A percentile compares a stretch with the other conserved stretches of the same genome.
These are phyloP conservation scores for Neurospora sp. DNA, from an alignment of 495 filamentous ascomycete genomes.

Conservation along the genomic window DNA sequence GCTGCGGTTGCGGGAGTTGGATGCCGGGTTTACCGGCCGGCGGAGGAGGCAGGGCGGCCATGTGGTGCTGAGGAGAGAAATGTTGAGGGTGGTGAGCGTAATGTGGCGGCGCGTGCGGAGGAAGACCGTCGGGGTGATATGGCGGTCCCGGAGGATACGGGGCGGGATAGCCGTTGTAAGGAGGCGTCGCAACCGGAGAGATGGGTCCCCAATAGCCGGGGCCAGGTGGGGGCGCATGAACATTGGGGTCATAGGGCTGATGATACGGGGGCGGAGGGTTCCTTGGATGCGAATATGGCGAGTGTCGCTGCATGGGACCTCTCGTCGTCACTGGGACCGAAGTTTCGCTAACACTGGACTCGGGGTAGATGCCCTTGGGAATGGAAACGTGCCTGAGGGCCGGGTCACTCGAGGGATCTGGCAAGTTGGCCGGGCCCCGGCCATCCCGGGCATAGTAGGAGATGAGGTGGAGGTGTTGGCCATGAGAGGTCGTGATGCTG, in stretches of 20 bases:
- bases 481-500: conserved; percentile 86
- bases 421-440: conserved; percentile 54
- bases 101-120: conserved; percentile 5
- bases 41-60: conserved; percentile 1
- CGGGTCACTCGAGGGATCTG: conserved; percentile 72
- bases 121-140: conserved; percentile 6
- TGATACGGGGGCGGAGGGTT: conserved; percentile 30
- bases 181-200: conserved; percentile 42
- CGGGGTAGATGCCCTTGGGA: conserved; percentile 88
- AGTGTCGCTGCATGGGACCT: conserved; percentile 36
- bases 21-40: conserved; percentile 1
- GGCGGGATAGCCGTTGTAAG: conserved; percentile 21
- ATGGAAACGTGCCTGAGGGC: conserved; percentile 75
- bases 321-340: conserved; percentile 36
- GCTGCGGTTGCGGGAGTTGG: conserved; percentile 11
- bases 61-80: not conserved
- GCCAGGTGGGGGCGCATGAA: conserved; percentile 30
- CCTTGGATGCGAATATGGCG: conserved; percentile 26
- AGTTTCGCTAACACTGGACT: conserved; percentile 88
- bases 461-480: conserved; percentile 91
- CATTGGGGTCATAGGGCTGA: conserved; percentile 41
- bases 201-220: conserved; percentile 54
- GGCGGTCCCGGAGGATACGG: conserved; percentile 1
- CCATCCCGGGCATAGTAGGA: conserved; percentile 85
- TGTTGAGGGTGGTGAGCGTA: conserved; percentile 1